Evolutionary conservation across 129 eudicot species (phyloP), one percentile per base, ranked within the genome.

Genomic region (Lactuca sativa): DNA sequence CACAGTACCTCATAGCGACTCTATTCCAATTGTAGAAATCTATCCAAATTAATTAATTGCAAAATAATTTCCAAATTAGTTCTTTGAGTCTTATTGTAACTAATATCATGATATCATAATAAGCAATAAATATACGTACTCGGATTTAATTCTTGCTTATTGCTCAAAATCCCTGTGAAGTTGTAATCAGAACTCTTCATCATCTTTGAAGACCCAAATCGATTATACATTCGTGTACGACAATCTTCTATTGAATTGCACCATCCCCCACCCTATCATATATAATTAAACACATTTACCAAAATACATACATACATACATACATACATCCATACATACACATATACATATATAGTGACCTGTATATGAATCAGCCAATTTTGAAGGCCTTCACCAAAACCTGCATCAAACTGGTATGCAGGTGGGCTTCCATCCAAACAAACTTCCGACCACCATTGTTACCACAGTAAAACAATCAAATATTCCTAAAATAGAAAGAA

Each of bases 401-500:
- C 81, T 52, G 77, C 64, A 70, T 71, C 81, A 44, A 78, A 72
- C 62, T 85, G 84, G 61, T 77, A 85, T 31, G 90, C 86, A 2
- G 90, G 84, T 40, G 86, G 82, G 64, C 86, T 81, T 48, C 90
- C 90, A 71, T 85, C 90, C 90, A 81, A 78, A 71, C 90, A 85
- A 56, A 81, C 90, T 85, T 60, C 74, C 62, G 33, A 61, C 4
- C 48, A 41, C 40, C 74, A 70, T 37, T 56, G 12, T 67, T 62
- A 62, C 16, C 62, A 7, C 21, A 68, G 17, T 59, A 2, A 75
- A 21, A 37, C n/a, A 48, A 67, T 21, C 12, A 59, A 48, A 36
- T 47, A 15, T 56, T 67, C n/a, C 15, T 59, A 67, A 49, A 21
- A 61, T 38, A 32, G 40, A 68, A 69, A 53, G 1, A 9, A 64